phyloP scores from a whole-genome alignment of 1,139 yeast species.

The Hyphopichia pseudoburtonii region DNA sequence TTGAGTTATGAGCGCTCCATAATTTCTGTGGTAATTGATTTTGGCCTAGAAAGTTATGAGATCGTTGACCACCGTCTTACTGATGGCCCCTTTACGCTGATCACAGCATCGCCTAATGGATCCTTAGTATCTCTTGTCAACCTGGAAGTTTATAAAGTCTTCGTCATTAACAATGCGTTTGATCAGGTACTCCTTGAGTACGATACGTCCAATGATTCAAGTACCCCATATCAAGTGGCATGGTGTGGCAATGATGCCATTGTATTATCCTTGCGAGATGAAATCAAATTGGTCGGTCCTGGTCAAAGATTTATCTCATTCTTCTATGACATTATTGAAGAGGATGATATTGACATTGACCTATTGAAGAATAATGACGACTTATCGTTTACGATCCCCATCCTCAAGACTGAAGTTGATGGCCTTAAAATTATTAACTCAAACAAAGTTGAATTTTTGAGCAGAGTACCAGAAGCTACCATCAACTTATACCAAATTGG shows the following conservation, averaged over 20 bases:
- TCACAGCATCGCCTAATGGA: constrained; percentile 61
- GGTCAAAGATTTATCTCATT: constrained; percentile 56
- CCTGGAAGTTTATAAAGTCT: constrained; percentile 40
- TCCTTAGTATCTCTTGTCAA: constrained; percentile 61
- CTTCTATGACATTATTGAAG: constrained; percentile 39
- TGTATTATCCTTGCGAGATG: constrained; percentile 59
- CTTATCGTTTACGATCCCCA: constrained; percentile 34
- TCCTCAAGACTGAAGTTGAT: constrained; percentile 56
- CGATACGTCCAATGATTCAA: constrained; percentile 36
- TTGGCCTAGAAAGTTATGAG: constrained; percentile 22
- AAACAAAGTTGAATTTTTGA: constrained; percentile 59
- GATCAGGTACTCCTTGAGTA: constrained; percentile 54
- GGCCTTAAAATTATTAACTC: constrained; percentile 69
- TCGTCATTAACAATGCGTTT: constrained; percentile 54
- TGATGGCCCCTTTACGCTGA: constrained; percentile 58
- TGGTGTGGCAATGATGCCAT: constrained; percentile 93
- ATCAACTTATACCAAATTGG: constrained; percentile 76
- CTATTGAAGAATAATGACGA: constrained; percentile 19
- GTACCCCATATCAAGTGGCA: constrained; percentile 45
- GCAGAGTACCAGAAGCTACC: constrained; percentile 60
- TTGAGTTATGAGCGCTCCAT: constrained; percentile 32
- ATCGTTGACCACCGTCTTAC: constrained; percentile 38
- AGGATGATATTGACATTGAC: constrained; percentile 31
- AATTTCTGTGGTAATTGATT: constrained; percentile 26
- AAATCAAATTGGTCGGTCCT: constrained; percentile 71